phyloP scores from a whole-genome alignment of 495 filamentous ascomycete species.

The Emericellopsis terricola region DNA sequence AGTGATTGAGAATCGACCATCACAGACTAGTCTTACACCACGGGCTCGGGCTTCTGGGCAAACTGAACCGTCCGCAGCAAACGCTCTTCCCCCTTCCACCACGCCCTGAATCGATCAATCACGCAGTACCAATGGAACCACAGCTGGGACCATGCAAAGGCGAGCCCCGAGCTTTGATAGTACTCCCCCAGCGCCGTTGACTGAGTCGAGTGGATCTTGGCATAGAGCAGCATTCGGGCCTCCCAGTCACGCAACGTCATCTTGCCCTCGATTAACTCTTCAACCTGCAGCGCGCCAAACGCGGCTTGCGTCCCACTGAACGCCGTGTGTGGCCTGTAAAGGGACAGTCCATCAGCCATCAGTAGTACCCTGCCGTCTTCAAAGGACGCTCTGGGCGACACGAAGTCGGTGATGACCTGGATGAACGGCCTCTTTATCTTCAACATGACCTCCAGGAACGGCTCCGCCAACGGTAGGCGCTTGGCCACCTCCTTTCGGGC shows the following conservation, averaged over 20 bases:
- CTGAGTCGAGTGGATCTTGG: not conserved
- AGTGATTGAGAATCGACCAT: not conserved
- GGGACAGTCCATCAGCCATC: conserved; percentile 11
- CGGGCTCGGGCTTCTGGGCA: not conserved
- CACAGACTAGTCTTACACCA: no score
- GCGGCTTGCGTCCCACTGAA: conserved; percentile 10
- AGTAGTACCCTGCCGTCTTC: conserved; percentile 10
- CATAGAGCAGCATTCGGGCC: not conserved
- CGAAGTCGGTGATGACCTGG: conserved; percentile 7
- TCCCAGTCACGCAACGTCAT: not conserved
- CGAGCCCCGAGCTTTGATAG: not conserved
- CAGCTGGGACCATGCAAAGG: not conserved
- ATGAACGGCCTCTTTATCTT: conserved; percentile 11
- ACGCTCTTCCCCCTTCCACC: conserved; percentile 4
- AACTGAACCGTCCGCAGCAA: conserved; percentile 1
- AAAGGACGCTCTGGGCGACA: conserved; percentile 6
- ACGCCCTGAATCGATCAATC: not conserved
- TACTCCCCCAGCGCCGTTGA: not conserved
- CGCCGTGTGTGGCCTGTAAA: conserved; percentile 10
- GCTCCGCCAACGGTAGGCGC: conserved; percentile 1
- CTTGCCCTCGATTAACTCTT: conserved; percentile 1
- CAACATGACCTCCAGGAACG: conserved; percentile 11
- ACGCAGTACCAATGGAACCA: not conserved
- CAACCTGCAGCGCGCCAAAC: conserved; percentile 3
- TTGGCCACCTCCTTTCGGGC: conserved; percentile 1